These are phyloP conservation scores for Citeromyces nyonsensis DNA, from an alignment of 805 yeast species.

Conservation along the genomic window DNA sequence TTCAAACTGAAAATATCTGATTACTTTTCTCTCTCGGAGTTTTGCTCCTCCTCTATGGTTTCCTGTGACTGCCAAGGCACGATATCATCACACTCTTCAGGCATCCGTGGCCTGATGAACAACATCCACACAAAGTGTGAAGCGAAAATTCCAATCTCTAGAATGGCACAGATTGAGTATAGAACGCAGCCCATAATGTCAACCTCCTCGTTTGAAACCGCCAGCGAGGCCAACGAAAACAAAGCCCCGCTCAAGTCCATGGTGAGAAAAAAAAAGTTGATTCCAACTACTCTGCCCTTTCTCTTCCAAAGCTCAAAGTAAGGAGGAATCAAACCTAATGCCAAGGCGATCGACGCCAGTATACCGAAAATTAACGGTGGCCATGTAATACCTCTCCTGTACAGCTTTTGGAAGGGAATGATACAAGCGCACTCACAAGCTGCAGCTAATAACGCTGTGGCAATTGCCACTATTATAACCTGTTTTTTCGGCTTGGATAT, in stretches of 20 bases:
- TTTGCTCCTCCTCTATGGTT: neutral
- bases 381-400: constrained; percentile 33
- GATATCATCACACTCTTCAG: constrained; percentile 8
- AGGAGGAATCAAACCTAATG: constrained; percentile 75
- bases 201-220: constrained; percentile 30
- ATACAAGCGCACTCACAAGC: constrained; percentile 62
- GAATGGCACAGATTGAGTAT: constrained; percentile 54
- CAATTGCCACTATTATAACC: constrained; percentile 24
- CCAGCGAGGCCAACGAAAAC: constrained; percentile 47
- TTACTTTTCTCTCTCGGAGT: no score
- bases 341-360: constrained; percentile 61
- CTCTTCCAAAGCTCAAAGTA: constrained; percentile 73
- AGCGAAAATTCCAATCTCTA: constrained; percentile 65
- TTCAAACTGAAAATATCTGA: no score
- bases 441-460: neutral
- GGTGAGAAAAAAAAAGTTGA: constrained; percentile 63
- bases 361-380: constrained; percentile 73
- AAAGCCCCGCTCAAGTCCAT: constrained; percentile 74
- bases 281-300: constrained; percentile 75
- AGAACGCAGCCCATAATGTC: constrained; percentile 70
- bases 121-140: constrained; percentile 64
- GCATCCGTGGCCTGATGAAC: constrained; percentile 1
- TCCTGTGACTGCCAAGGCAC: constrained; percentile 6
- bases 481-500: constrained; percentile 14
- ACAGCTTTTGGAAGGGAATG: constrained; percentile 46